Evolutionary conservation across 768 basidiomycete genomes (phyloP).

Genomic region (Phallus indusiatus): DNA sequence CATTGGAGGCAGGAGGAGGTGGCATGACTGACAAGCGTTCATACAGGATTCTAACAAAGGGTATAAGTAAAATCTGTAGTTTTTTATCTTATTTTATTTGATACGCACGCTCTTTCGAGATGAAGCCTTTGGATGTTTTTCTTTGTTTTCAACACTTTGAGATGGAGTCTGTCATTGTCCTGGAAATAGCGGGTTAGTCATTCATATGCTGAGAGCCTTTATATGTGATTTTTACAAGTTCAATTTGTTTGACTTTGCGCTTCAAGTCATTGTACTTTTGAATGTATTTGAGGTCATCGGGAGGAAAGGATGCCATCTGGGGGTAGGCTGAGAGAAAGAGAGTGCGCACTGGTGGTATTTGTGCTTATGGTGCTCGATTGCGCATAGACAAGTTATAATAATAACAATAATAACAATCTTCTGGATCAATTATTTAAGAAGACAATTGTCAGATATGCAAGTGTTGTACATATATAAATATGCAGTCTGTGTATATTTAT

Average conservation of each 20-base stretch:
- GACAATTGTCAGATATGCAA: no score
- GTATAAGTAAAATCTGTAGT: no score
- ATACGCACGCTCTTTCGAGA: conserved; percentile 11
- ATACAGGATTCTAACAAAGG: conserved; percentile 12
- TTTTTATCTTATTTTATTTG: no score
- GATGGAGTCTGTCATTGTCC: conserved; percentile 13
- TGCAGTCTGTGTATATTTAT: no score
- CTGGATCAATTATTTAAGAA: no score
- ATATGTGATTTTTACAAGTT: conserved; percentile 1
- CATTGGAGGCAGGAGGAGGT: background rate
- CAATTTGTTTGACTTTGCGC: conserved; percentile 12
- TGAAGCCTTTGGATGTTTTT: conserved; percentile 11
- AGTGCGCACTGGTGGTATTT: background rate
- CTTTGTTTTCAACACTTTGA: conserved; percentile 13
- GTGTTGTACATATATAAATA: no score
- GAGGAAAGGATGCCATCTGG: background rate
- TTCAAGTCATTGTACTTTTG: conserved; percentile 13
- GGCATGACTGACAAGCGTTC: conserved; percentile 11
- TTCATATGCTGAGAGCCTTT: background rate
- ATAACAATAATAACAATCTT: no score
- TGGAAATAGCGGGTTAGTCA: background rate
- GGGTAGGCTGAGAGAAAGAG: background rate
- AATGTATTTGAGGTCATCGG: conserved; percentile 11
- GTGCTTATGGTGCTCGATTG: no score
- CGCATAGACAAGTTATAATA: no score